Conservation (phyloP, 2,329 filamentous ascomycete genomes). For the Clonostachys byssicola region DNA sequence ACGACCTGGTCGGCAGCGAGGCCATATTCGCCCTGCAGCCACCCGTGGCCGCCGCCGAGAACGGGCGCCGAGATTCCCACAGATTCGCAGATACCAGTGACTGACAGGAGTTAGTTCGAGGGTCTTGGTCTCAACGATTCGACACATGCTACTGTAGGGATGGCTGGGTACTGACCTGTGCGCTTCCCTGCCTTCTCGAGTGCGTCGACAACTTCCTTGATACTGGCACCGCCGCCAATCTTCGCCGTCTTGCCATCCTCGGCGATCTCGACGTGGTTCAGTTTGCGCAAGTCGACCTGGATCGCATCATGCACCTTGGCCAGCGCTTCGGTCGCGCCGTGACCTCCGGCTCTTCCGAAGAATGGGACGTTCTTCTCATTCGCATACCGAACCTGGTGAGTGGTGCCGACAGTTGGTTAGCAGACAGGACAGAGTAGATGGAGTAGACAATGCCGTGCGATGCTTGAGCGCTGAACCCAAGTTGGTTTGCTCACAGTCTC, state of each 20-base stretch:
- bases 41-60: slow-evolving; percentile 49
- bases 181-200: slow-evolving; percentile 39
- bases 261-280: slow-evolving; percentile 28
- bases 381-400: slow-evolving; percentile 21
- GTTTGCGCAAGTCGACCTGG: slow-evolving; percentile 30
- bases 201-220: slow-evolving; percentile 28
- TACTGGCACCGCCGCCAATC: slow-evolving; percentile 34
- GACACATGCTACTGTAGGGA: background rate
- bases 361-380: slow-evolving; percentile 34
- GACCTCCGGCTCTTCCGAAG: slow-evolving; percentile 37
- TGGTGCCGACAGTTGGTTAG: no score
- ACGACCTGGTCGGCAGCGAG: slow-evolving; percentile 44
- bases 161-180: slow-evolving; percentile 17
- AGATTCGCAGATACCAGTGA: slow-evolving; percentile 30
- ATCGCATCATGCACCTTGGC: slow-evolving; percentile 35
- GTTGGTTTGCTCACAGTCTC: background rate
- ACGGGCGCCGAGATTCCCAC: slow-evolving; percentile 41
- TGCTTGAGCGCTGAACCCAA: background rate
- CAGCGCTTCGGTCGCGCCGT: slow-evolving; percentile 37
- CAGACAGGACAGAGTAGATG: background rate
- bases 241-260: slow-evolving; percentile 29
- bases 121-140: background rate
- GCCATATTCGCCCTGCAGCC: slow-evolving; percentile 43
- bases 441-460: background rate
- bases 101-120: slow-evolving; percentile 6